A percentile compares a stretch with the other conserved stretches of the same genome.
These are phyloP conservation scores for Penicillium rolfsii DNA, from an alignment of 2,329 filamentous ascomycete species.

Conservation along the genomic window DNA sequence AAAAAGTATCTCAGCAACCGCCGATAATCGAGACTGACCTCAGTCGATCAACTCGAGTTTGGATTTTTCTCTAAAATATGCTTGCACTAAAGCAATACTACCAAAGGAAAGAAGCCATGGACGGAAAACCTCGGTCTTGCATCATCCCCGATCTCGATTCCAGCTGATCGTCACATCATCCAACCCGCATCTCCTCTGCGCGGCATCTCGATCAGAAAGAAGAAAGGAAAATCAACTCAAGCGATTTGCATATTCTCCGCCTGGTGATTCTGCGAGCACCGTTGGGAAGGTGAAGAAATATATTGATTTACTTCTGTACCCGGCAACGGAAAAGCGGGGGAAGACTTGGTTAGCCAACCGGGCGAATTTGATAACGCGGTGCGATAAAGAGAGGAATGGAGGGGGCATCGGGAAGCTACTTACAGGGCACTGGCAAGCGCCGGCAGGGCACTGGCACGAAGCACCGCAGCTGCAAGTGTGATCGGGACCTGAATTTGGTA, in stretches of 20 bases:
- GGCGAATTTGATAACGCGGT: not conserved
- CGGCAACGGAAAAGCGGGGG: not conserved
- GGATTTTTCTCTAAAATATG: not conserved
- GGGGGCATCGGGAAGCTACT: conserved; percentile 16
- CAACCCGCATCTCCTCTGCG: not conserved
- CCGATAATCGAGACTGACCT: conserved; percentile 17
- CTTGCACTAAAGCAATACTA: conserved; percentile 2
- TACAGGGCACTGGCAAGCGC: conserved; percentile 47
- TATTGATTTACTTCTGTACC: conserved; percentile 28
- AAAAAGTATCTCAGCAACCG: conserved; percentile 22
- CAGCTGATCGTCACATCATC: conserved; percentile 7
- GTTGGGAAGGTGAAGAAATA: not conserved
- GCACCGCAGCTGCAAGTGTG: conserved; percentile 47
- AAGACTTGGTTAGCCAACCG: conserved; percentile 15
- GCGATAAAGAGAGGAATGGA: not conserved
- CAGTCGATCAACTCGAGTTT: conserved; percentile 11
- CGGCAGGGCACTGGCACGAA: conserved; percentile 48
- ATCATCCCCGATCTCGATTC: not conserved
- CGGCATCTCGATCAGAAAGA: conserved; percentile 7
- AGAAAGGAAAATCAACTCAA: conserved; percentile 2
- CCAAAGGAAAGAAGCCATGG: conserved; percentile 3
- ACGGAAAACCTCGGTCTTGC: conserved; percentile 1
- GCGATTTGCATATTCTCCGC: not conserved
- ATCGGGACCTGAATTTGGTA: conserved; percentile 31
- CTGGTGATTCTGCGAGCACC: not conserved